phyloP scores from a whole-genome alignment of 1,139 yeast species.

The Yamadazyma dushanensis region DNA sequence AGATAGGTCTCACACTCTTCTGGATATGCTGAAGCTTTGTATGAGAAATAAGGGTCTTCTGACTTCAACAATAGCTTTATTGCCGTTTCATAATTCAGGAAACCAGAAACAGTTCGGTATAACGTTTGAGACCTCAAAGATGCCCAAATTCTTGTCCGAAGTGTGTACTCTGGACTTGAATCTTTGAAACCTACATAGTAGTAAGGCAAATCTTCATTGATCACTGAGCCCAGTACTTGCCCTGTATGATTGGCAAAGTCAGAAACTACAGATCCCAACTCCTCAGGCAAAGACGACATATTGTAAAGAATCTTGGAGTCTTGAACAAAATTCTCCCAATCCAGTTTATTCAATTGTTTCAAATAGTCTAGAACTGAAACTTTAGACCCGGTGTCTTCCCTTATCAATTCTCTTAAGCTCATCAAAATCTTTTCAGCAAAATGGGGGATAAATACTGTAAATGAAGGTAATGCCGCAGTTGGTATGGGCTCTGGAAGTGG shows the following conservation, averaged over 20 bases:
- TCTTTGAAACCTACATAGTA: conserved; percentile 71
- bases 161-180: conserved; percentile 57
- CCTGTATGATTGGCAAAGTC: neutral
- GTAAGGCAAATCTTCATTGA: conserved; percentile 55
- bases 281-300: conserved; percentile 4
- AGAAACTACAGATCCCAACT: neutral
- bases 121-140: conserved; percentile 76
- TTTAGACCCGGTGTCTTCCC: conserved; percentile 57
- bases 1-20: conserved; percentile 41
- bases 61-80: conserved; percentile 62
- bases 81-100: conserved; percentile 69
- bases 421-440: conserved; percentile 74
- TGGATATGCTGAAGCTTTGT: conserved; percentile 14
- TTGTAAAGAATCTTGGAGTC: conserved; percentile 51
- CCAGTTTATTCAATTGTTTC: conserved; percentile 64
- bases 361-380: conserved; percentile 73
- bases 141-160: conserved; percentile 81
- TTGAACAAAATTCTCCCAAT: conserved; percentile 76
- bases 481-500: conserved; percentile 75
- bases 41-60: conserved; percentile 51
- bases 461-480: conserved; percentile 74
- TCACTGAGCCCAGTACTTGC: neutral
- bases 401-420: conserved; percentile 64
- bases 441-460: conserved; percentile 86
- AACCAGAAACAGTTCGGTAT: conserved; percentile 76